Evolutionary conservation across 306 rosid species (phyloP).

Genomic region (Sicyos edulis): DNA sequence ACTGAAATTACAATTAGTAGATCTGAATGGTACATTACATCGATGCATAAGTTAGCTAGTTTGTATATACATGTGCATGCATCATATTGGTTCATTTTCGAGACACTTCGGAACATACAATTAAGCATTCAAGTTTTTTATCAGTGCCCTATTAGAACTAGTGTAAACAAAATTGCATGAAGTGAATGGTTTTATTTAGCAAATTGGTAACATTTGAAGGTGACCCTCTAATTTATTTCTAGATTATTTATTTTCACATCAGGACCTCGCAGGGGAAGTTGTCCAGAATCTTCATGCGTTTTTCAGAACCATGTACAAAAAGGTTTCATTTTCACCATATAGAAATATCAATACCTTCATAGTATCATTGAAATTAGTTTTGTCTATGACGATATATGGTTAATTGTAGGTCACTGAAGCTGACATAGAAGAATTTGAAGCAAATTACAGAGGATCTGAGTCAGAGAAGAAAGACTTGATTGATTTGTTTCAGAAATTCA

Average conservation of each 20-base stretch:
- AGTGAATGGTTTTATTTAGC: background rate
- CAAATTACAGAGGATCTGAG: constrained; percentile 73
- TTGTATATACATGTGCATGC: background rate
- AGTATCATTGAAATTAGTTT: constrained; percentile 2
- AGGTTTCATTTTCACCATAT: constrained; percentile 38
- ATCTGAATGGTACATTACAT: constrained; percentile 6
- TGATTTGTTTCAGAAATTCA: constrained; percentile 50
- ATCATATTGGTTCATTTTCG: background rate
- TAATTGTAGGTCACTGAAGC: constrained; percentile 67
- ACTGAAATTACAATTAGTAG: too few species aligned
- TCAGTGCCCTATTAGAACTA: background rate
- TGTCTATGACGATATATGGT: background rate
- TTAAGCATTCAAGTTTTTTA: background rate
- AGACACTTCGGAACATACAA: background rate
- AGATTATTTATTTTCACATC: constrained; percentile 28
- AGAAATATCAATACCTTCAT: constrained; percentile 4
- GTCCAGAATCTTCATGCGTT: constrained; percentile 50
- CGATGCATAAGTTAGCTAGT: background rate
- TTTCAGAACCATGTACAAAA: constrained; percentile 59
- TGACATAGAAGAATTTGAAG: constrained; percentile 82
- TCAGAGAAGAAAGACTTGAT: constrained; percentile 76
- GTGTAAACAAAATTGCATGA: too few species aligned
- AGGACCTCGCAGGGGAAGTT: constrained; percentile 81
- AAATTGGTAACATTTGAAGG: background rate
- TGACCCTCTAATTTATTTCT: constrained; percentile 14